Evolutionary conservation across 2,329 filamentous ascomycete species (phyloP).

Genomic region (Arthroderma sp.): DNA sequence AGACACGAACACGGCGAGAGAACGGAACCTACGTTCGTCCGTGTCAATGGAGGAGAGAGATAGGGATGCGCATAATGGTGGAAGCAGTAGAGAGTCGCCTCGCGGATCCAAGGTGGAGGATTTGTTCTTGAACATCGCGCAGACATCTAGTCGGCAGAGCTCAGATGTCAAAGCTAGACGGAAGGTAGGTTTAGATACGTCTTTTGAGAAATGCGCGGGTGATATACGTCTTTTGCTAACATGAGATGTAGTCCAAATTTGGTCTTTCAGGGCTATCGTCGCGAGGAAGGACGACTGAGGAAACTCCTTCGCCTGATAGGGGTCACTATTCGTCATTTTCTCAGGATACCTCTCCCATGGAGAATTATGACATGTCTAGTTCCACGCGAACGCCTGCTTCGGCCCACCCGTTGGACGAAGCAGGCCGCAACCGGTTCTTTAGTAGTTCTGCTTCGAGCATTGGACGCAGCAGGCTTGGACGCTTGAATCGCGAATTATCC

Average conservation of each 20-base stretch:
- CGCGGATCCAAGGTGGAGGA: conserved; percentile 28
- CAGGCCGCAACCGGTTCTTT: conserved; percentile 24
- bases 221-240: conserved; percentile 7
- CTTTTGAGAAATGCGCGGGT: neutral
- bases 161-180: conserved; percentile 27
- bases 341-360: conserved; percentile 24
- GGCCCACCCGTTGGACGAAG: conserved; percentile 30
- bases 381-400: conserved; percentile 24
- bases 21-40: neutral
- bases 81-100: conserved; percentile 17
- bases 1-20: neutral
- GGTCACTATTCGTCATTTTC: conserved; percentile 25
- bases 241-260: conserved; percentile 24
- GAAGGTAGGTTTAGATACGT: conserved; percentile 9
- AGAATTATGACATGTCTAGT: conserved; percentile 20
- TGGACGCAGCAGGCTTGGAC: conserved; percentile 28
- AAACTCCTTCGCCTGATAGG: conserved; percentile 29
- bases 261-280: conserved; percentile 29
- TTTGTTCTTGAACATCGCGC: conserved; percentile 38
- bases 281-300: conserved; percentile 23
- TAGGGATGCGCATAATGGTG: conserved; percentile 7
- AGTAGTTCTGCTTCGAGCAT: conserved; percentile 27
- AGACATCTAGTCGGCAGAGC: conserved; percentile 29
- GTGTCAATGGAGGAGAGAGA: neutral
- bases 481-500: conserved; percentile 26